Conservation (phyloP, 768 basidiomycete species). For the Leccinellum rugosiceps region DNA sequence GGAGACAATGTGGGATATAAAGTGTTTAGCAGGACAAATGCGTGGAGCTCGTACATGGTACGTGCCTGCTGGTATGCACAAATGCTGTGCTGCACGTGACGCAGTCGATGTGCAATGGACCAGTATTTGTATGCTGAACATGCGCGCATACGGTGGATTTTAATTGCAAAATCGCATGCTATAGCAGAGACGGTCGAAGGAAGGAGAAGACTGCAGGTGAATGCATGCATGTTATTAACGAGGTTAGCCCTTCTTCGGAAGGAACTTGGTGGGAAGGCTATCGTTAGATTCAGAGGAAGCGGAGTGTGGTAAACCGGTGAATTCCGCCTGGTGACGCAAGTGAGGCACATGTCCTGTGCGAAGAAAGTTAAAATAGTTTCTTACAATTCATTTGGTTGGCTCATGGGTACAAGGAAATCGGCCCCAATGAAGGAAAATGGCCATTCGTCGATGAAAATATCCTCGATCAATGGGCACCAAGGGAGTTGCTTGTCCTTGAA, state of each 20-base stretch:
- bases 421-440: background rate
- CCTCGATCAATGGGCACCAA: slow-evolving; percentile 11
- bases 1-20: background rate
- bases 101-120: background rate
- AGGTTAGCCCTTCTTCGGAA: slow-evolving; percentile 22
- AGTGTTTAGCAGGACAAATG: slow-evolving; percentile 18
- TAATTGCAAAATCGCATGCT: slow-evolving; percentile 19
- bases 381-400: background rate
- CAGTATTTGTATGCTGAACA: background rate
- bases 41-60: slow-evolving; percentile 1
- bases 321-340: slow-evolving; percentile 6
- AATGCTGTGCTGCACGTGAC: slow-evolving; percentile 1
- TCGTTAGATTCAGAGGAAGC: slow-evolving; percentile 9
- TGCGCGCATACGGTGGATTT: slow-evolving; percentile 7
- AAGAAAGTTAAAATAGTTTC: background rate
- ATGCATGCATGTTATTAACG: slow-evolving; percentile 8
- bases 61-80: background rate
- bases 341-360: slow-evolving; percentile 6
- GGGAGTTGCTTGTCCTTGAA: background rate
- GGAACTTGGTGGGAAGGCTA: slow-evolving; percentile 16
- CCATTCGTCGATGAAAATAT: background rate
- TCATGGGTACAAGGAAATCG: background rate
- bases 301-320: slow-evolving; percentile 11
- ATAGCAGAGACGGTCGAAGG: slow-evolving; percentile 1
- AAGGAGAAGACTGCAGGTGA: slow-evolving; percentile 4